These are phyloP conservation scores for Termitomyces sp. DNA, from an alignment of 768 basidiomycete species.

Conservation along the genomic window DNA sequence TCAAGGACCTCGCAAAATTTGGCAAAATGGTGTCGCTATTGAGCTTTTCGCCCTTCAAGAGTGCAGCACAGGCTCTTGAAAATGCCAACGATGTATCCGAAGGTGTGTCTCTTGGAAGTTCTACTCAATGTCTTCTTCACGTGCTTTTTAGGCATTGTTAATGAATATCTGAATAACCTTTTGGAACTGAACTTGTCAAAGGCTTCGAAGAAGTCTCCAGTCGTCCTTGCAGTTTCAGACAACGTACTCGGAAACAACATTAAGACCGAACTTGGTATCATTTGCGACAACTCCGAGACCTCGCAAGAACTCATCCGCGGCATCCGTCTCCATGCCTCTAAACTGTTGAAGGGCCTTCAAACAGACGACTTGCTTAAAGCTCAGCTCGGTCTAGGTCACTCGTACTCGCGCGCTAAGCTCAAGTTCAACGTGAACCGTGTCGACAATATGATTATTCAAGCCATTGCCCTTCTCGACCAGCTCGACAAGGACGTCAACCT, in stretches of 20 bases:
- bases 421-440: constrained; percentile 97
- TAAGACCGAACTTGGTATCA: constrained; percentile 62
- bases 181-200: constrained; percentile 86
- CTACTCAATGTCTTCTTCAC: background rate
- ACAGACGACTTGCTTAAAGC: constrained; percentile 86
- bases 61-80: constrained; percentile 88
- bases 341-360: constrained; percentile 85
- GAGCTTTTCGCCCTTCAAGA: constrained; percentile 94
- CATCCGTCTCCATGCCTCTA: constrained; percentile 85
- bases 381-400: constrained; percentile 95
- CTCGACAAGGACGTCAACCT: constrained; percentile 99
- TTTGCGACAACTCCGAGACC: constrained; percentile 78
- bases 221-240: constrained; percentile 80
- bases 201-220: constrained; percentile 59
- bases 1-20: constrained; percentile 84
- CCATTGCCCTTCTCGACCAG: constrained; percentile 96
- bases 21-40: constrained; percentile 86
- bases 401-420: constrained; percentile 94
- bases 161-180: constrained; percentile 76
- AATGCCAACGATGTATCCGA: constrained; percentile 96
- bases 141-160: constrained; percentile 62
- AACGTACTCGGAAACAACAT: constrained; percentile 70
- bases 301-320: constrained; percentile 87
- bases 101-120: constrained; percentile 48
- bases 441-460: constrained; percentile 99